Evolutionary conservation across 1,284 basidiomycete genomes (phyloP).

Genomic region (Fomes fomentarius): DNA sequence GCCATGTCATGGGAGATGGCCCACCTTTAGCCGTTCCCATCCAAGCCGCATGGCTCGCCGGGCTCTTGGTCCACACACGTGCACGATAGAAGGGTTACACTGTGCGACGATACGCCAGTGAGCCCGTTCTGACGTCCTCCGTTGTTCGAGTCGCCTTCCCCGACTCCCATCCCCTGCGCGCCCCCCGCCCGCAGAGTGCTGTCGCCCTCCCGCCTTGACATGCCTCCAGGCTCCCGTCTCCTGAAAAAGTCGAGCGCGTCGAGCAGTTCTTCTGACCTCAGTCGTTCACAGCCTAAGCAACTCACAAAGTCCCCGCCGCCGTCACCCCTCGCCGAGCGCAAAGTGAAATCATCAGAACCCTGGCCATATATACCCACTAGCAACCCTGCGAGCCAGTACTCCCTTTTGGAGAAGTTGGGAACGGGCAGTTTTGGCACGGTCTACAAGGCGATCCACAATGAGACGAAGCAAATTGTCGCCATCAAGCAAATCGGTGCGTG

Average conservation of each 20-base stretch:
- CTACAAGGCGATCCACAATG: slow-evolving; percentile 96
- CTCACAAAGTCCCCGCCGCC: slow-evolving; percentile 50
- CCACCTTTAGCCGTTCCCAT: slow-evolving; percentile 17
- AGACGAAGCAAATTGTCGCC: slow-evolving; percentile 92
- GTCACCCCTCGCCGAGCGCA: slow-evolving; percentile 47
- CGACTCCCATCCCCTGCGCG: slow-evolving; percentile 8
- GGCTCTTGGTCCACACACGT: slow-evolving; percentile 24
- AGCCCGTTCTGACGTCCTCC: slow-evolving; percentile 13
- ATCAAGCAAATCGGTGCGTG: slow-evolving; percentile 94
- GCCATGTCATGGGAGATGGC: slow-evolving; percentile 24
- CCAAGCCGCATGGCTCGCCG: slow-evolving; percentile 20
- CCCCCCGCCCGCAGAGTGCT: slow-evolving; percentile 14
- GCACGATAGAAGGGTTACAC: slow-evolving; percentile 23
- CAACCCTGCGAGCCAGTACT: slow-evolving; percentile 89
- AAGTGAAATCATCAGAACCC: slow-evolving; percentile 53
- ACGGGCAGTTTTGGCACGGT: slow-evolving; percentile 98
- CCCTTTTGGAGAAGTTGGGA: slow-evolving; percentile 92
- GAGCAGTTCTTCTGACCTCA: slow-evolving; percentile 30
- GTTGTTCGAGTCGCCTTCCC: slow-evolving; percentile 13
- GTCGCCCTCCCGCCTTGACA: slow-evolving; percentile 16
- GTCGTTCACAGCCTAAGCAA: slow-evolving; percentile 43
- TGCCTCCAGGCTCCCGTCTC: slow-evolving; percentile 32
- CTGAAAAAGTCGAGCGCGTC: slow-evolving; percentile 32
- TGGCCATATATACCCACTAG: slow-evolving; percentile 65
- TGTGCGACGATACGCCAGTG: slow-evolving; percentile 18